These are phyloP conservation scores for Psidium friedrichsthalianum DNA, from an alignment of 345 rosid species.

Conservation along the genomic window DNA sequence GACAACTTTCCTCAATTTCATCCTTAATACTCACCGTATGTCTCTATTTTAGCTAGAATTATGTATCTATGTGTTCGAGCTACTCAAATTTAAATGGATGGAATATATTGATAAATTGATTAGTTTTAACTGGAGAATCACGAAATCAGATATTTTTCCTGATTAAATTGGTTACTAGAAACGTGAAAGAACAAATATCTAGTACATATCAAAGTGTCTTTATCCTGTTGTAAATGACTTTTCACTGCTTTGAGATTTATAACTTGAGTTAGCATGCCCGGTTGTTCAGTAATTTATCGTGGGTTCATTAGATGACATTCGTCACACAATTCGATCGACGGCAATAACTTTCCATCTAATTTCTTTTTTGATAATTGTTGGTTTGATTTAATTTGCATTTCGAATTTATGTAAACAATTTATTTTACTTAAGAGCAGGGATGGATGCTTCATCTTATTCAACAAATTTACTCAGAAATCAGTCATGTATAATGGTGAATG, in stretches of 20 bases:
- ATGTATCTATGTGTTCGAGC: neutral
- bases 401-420: neutral
- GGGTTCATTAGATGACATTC: neutral
- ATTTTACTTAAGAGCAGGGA: neutral
- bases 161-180: neutral
- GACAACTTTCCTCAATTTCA: neutral
- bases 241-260: neutral
- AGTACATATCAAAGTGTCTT: neutral
- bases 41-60: neutral
- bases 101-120: neutral
- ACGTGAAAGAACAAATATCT: neutral
- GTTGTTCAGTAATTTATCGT: neutral
- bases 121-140: neutral
- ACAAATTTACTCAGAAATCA: neutral
- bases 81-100: neutral
- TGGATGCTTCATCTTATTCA: neutral
- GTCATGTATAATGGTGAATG: neutral
- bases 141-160: neutral
- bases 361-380: neutral
- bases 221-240: neutral
- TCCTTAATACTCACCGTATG: neutral
- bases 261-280: neutral
- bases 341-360: neutral
- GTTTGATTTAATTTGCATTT: neutral
- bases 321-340: neutral